These are phyloP conservation scores for Rhizophlyctis rosea DNA, from an alignment of 192 early-diverging fungal species.

Conservation along the genomic window DNA sequence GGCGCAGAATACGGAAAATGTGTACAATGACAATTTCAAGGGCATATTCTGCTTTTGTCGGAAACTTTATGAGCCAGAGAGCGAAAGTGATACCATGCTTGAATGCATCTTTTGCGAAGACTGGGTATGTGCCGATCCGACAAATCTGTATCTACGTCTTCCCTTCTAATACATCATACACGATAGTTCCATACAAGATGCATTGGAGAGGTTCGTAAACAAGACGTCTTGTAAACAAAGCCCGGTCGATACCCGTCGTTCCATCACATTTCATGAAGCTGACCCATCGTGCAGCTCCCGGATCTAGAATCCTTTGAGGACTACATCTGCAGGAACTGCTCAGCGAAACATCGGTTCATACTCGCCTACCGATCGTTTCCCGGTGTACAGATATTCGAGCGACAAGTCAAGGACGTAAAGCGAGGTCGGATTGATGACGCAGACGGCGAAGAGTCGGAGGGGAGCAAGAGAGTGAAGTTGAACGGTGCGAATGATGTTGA, in stretches of 20 bases:
- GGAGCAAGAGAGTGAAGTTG: background rate
- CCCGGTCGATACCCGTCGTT: constrained; percentile 37
- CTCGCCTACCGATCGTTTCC: constrained; percentile 2
- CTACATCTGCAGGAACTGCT: constrained; percentile 68
- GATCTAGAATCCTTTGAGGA: constrained; percentile 34
- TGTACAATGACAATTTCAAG: constrained; percentile 80
- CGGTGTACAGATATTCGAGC: constrained; percentile 3
- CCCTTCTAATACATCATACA: background rate
- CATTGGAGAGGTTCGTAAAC: constrained; percentile 23
- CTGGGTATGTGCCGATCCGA: constrained; percentile 13
- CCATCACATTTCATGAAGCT: background rate
- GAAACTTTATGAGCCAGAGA: constrained; percentile 66
- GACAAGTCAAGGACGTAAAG: background rate
- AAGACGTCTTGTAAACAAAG: too few species aligned
- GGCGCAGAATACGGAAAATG: constrained; percentile 64
- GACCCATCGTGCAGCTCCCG: background rate
- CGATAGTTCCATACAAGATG: constrained; percentile 19
- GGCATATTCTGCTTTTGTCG: constrained; percentile 87
- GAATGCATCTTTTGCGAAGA: constrained; percentile 81
- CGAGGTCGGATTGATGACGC: background rate
- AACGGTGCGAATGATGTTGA: background rate
- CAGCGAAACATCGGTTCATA: constrained; percentile 28
- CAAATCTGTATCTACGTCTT: background rate
- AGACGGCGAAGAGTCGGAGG: background rate
- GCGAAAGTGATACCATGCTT: constrained; percentile 73